A percentile compares a stretch with the other conserved stretches of the same genome.
These are phyloP conservation scores for Penicillium canescens DNA, from an alignment of 495 filamentous ascomycete species.

Conservation along the genomic window DNA sequence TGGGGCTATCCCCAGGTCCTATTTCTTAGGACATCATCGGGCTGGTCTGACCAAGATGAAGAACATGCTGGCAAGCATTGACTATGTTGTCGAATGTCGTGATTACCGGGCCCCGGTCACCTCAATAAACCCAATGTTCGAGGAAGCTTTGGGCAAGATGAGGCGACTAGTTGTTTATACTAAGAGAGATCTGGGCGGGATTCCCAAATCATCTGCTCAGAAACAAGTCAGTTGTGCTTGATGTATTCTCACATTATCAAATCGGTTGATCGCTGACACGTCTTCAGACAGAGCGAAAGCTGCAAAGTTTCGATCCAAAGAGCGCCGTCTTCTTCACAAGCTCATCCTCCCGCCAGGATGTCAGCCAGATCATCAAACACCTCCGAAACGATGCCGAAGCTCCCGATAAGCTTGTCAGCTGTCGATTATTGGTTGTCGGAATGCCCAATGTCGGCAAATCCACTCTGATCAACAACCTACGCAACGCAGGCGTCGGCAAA, in stretches of 20 bases:
- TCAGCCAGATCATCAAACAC: constrained; percentile 57
- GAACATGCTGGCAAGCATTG: constrained; percentile 73
- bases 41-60: constrained; percentile 85
- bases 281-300: constrained; percentile 40
- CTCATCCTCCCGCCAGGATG: constrained; percentile 47
- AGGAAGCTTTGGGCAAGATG: constrained; percentile 66
- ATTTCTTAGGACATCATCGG: constrained; percentile 94
- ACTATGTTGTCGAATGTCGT: constrained; percentile 91
- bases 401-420: constrained; percentile 60
- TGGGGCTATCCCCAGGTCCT: constrained; percentile 79
- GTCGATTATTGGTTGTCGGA: constrained; percentile 83
- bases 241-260: background rate
- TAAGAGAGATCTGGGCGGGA: constrained; percentile 73
- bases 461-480: constrained; percentile 83
- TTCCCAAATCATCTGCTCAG: constrained; percentile 26
- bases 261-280: background rate
- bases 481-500: constrained; percentile 63
- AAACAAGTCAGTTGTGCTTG: constrained; percentile 25
- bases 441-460: constrained; percentile 97
- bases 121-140: constrained; percentile 89
- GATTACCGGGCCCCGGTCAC: constrained; percentile 89
- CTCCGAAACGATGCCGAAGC: constrained; percentile 47
- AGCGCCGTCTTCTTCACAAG: constrained; percentile 66
- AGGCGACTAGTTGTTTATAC: constrained; percentile 87
- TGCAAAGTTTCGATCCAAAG: constrained; percentile 60